Evolutionary conservation across 495 filamentous ascomycete species (phyloP), one percentile per base, ranked within the genome.

Genomic region (Podospora tetraspora): DNA sequence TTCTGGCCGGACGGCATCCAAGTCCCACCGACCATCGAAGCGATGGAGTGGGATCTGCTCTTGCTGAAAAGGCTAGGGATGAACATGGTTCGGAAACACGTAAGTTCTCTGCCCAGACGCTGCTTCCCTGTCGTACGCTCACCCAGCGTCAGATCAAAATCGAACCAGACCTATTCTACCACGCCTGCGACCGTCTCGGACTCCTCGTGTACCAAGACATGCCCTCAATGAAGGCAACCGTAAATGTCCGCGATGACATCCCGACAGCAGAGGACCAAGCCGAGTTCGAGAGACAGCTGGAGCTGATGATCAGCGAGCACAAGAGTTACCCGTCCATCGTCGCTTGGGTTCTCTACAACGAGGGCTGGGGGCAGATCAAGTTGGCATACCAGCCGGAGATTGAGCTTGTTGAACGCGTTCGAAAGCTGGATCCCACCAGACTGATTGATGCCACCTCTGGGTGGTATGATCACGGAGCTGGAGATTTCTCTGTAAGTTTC

Each of bases 61-160:
- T 68, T 86, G 30, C 71, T 90, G 61, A 90, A 91, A 75, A 74
- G 76, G 6, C 73, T 90, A 2, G 88, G 88, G 3, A 88, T 88
- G 76, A 91, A 90, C 74, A 87, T 85, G 84, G 74, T 90, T 29
- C 84, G 89, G 10, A 91, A 91, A 74, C 89, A 91, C 69, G 85
- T 87, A 75, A 74, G 85, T 74, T 12, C 3, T 24, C 27, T 37
- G 12, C 3, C 2, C 8, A 30, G 5, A 57, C 19, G 1, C 25
- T 37, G 11, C 29, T 12, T 22, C 21, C 11, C 9, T n/a, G 23
- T 13, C 32, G 5, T 2, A 1, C 11, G n/a, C 63, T 66, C 1
- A 66, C 56, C 12, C 1, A 1, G 3, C 12, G 10, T 13, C 63
- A 88, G 84, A 89, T 91, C 79, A 91, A 91, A 81, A 81, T 90